Evolutionary conservation across 2,329 filamentous ascomycete genomes (phyloP).

Genomic region (Catunica adiposa): DNA sequence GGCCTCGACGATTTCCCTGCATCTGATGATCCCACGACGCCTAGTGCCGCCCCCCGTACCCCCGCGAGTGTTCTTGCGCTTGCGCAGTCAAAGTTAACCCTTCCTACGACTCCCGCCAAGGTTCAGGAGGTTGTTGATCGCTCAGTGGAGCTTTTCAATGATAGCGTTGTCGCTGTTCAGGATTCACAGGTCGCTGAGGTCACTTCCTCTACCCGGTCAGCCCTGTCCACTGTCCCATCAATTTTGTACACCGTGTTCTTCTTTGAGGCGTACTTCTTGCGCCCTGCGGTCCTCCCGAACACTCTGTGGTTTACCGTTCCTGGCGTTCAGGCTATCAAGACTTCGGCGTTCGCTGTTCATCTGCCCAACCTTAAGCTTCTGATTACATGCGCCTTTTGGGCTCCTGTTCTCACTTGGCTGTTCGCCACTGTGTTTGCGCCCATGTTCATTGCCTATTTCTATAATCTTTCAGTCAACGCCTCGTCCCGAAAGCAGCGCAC

Average conservation of each 20-base stretch:
- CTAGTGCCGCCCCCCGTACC: slow-evolving; percentile 10
- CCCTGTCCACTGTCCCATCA: slow-evolving; percentile 53
- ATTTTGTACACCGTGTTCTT: slow-evolving; percentile 52
- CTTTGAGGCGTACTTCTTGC: slow-evolving; percentile 55
- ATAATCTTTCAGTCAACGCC: slow-evolving; percentile 53
- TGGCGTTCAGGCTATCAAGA: slow-evolving; percentile 37
- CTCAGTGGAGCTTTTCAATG: slow-evolving; percentile 46
- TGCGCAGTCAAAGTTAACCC: slow-evolving; percentile 43
- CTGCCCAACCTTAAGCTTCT: slow-evolving; percentile 70
- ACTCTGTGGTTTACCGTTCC: slow-evolving; percentile 59
- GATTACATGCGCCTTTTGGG: slow-evolving; percentile 68
- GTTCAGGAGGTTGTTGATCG: slow-evolving; percentile 63
- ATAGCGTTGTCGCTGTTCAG: slow-evolving; percentile 45
- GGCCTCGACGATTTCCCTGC: slow-evolving; percentile 28
- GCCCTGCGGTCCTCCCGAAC: slow-evolving; percentile 53
- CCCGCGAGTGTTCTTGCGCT: slow-evolving; percentile 35
- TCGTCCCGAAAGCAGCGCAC: slow-evolving; percentile 25
- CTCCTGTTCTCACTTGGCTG: slow-evolving; percentile 59
- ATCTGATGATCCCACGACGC: slow-evolving; percentile 18
- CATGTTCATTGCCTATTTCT: slow-evolving; percentile 62
- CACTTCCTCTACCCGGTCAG: slow-evolving; percentile 49
- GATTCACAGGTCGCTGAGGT: slow-evolving; percentile 50
- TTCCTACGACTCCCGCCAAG: slow-evolving; percentile 65
- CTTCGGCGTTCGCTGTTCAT: slow-evolving; percentile 43
- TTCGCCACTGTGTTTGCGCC: slow-evolving; percentile 57